A percentile compares a stretch with the other conserved stretches of the same genome.
Conservation (phyloP, 2,329 filamentous ascomycete species). For the Penicillium sp. region DNA sequence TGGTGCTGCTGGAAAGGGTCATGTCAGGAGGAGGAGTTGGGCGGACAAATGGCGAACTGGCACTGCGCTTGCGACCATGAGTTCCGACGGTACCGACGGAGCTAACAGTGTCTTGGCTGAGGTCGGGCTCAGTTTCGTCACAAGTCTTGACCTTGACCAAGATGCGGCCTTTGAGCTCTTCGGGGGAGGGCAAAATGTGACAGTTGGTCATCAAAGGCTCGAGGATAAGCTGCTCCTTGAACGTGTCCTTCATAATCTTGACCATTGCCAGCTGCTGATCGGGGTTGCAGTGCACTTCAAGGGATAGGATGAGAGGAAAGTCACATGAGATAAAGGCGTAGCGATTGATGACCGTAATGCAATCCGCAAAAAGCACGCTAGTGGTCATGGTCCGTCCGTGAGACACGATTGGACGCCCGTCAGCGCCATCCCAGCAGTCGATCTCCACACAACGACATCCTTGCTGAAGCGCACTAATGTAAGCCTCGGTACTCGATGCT, state of each 20-base stretch:
- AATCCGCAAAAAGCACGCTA: constrained; percentile 85
- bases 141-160: constrained; percentile 94
- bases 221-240: constrained; percentile 76
- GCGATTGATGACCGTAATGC: constrained; percentile 89
- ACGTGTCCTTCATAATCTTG: constrained; percentile 81
- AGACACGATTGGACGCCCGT: constrained; percentile 85
- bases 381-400: constrained; percentile 90
- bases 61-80: constrained; percentile 62
- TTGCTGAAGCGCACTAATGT: constrained; percentile 83
- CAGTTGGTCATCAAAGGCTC: constrained; percentile 72
- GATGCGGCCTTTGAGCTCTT: constrained; percentile 80
- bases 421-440: constrained; percentile 94
- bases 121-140: constrained; percentile 55
- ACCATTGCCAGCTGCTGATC: constrained; percentile 87
- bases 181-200: constrained; percentile 76
- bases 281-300: constrained; percentile 89
- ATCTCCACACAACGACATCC: constrained; percentile 96
- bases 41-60: constrained; percentile 75
- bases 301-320: constrained; percentile 89
- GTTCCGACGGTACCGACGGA: constrained; percentile 46
- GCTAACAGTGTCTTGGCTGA: constrained; percentile 46
- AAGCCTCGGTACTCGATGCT: constrained; percentile 90
- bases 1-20: constrained; percentile 46
- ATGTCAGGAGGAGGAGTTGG: constrained; percentile 63
- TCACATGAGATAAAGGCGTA: constrained; percentile 88